These are phyloP conservation scores for Rhodotorula mucilaginosa DNA, from an alignment of 1,284 basidiomycete species.

Conservation along the genomic window DNA sequence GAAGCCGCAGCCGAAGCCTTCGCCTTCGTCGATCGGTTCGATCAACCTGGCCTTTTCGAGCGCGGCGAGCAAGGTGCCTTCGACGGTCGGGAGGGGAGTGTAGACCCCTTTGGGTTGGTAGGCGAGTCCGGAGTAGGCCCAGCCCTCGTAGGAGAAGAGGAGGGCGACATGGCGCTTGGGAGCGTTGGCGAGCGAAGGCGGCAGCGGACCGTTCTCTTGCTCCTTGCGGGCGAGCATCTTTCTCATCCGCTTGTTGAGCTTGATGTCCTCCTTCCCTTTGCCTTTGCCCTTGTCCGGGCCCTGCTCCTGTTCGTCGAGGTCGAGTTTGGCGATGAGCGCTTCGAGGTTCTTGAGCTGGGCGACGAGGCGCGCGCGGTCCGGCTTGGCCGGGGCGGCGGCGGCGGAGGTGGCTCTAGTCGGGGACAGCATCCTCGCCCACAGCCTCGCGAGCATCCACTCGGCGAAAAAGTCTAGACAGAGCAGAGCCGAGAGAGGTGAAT, in stretches of 20 bases:
- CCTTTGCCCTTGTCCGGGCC: neutral
- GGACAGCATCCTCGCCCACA: neutral
- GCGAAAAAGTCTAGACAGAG: neutral
- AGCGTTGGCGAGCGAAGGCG: slow-evolving; percentile 30
- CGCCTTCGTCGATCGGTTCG: slow-evolving; percentile 59
- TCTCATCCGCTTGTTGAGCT: neutral
- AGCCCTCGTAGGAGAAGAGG: slow-evolving; percentile 68
- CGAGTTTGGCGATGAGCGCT: slow-evolving; percentile 19
- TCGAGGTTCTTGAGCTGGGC: slow-evolving; percentile 31
- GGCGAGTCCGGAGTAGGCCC: slow-evolving; percentile 86
- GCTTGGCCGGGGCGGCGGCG: slow-evolving; percentile 1
- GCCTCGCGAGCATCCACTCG: slow-evolving; percentile 1
- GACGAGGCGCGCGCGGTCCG: slow-evolving; percentile 17
- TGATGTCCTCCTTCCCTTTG: neutral
- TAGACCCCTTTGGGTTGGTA: slow-evolving; percentile 64
- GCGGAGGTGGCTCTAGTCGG: neutral
- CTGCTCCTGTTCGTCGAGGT: slow-evolving; percentile 7
- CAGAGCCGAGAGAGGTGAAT: neutral
- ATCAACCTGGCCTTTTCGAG: slow-evolving; percentile 68
- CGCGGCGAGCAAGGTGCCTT: slow-evolving; percentile 80
- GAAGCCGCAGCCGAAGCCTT: slow-evolving; percentile 84
- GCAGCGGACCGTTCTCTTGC: slow-evolving; percentile 22
- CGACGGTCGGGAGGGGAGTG: slow-evolving; percentile 76
- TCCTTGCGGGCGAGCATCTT: slow-evolving; percentile 7
- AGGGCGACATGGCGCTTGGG: slow-evolving; percentile 41